Base-by-base conservation (phyloP, 495 filamentous ascomycete genomes). In the Tetracladium setigerum region DNA sequence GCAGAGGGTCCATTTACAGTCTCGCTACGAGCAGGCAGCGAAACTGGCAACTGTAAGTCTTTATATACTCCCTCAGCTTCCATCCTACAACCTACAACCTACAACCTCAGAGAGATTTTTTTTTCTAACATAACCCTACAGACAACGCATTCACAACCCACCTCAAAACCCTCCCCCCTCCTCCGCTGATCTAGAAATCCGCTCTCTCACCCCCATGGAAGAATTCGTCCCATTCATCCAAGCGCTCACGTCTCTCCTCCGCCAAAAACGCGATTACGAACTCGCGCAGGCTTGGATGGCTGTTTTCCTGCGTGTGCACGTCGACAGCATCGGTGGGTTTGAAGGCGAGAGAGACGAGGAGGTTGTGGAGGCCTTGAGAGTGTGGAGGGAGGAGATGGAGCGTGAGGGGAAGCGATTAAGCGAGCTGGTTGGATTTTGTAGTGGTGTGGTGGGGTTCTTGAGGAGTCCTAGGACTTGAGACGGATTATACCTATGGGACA, bases 271-370 rank as follows among this genome's bases (percentile, higher is more conserved):
- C 36, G 92, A 98, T 67, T 98, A 90, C 62, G 92, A 98, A 61
- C 73, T 98, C 39, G 82, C 87, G 34, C 89, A 95, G 66, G 87
- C 87, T 9, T 98, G 94, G 92, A 95, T 98, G 86, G 78, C 81
- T 13, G 89, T 96, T 0, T 92, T 96, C 55, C 56, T 98, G 45
- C 77, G 82, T 41, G 62, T 91, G 31, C 89, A 96, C 65, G 74
- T 72, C 8, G 82, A 83, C 47, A 65, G 73, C 11, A 64, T 84
- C 9, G 7, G 22, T 27, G 22, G 22, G 7, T 27, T 27, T 27
- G 22, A 27, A 7, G 22, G 22, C 3, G 61, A 61, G 2, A 53
- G 63, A 22, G 70, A 72, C 49, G 63, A 39, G 22, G 41, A 38
- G 44, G 58, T 69, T 44, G 67, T 74, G 46, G 61, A 64, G 9